phyloP scores from a whole-genome alignment of 768 basidiomycete species.

The Mycena sanguinolenta region DNA sequence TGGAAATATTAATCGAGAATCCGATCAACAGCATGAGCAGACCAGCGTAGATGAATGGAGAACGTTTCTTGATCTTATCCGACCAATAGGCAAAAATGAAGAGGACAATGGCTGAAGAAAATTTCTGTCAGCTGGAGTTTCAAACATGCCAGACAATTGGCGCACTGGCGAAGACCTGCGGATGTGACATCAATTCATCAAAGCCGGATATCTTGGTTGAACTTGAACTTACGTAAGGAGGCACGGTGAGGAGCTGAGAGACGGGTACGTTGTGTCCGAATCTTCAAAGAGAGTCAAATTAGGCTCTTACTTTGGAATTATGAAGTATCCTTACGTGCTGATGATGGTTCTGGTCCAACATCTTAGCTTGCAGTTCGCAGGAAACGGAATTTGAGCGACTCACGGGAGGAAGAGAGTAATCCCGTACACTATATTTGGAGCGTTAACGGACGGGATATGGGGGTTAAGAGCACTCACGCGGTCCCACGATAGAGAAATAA shows the following conservation, averaged over 20 bases:
- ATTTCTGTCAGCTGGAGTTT: not conserved
- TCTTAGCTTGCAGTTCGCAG: not conserved
- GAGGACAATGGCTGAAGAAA: slow-evolving; percentile 60
- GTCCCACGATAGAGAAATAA: slow-evolving; percentile 70
- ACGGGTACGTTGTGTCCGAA: slow-evolving; percentile 71
- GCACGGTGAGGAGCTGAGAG: slow-evolving; percentile 77
- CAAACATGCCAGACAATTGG: not conserved
- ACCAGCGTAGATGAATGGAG: slow-evolving; percentile 67
- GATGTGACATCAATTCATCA: not conserved
- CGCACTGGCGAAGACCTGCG: slow-evolving; percentile 65
- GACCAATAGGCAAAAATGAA: slow-evolving; percentile 68
- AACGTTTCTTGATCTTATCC: slow-evolving; percentile 69
- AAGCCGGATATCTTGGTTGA: not conserved
- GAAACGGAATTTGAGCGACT: slow-evolving; percentile 42
- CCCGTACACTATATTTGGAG: slow-evolving; percentile 28
- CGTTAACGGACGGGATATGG: not conserved
- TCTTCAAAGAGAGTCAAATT: slow-evolving; percentile 44
- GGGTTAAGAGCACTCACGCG: slow-evolving; percentile 58
- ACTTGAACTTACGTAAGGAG: slow-evolving; percentile 60
- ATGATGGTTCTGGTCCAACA: slow-evolving; percentile 66
- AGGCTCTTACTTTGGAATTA: not conserved
- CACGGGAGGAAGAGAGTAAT: slow-evolving; percentile 72
- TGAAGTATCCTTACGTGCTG: slow-evolving; percentile 52
- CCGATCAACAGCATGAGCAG: slow-evolving; percentile 66
- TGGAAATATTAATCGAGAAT: slow-evolving; percentile 74